These are phyloP conservation scores for Evernia prunastri DNA, from an alignment of 495 filamentous ascomycete genomes.

Conservation along the genomic window DNA sequence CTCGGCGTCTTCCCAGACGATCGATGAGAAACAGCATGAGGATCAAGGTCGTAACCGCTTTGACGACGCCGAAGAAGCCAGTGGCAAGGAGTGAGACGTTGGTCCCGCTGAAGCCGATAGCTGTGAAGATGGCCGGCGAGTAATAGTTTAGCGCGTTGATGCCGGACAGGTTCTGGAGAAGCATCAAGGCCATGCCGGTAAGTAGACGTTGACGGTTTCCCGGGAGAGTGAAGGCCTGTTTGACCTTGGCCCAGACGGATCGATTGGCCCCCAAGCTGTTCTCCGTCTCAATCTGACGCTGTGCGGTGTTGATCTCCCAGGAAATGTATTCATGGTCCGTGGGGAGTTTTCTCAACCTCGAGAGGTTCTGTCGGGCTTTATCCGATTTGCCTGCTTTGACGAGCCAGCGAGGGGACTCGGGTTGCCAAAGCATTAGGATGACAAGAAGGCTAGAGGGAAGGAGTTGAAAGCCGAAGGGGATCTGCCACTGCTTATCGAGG, in stretches of 20 bases:
- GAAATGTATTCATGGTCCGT: not conserved
- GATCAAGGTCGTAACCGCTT: slow-evolving; percentile 51
- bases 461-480: slow-evolving; percentile 53
- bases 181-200: slow-evolving; percentile 36
- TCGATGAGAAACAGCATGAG: slow-evolving; percentile 69
- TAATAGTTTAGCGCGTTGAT: slow-evolving; percentile 48
- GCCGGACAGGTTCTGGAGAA: slow-evolving; percentile 47
- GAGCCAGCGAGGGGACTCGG: slow-evolving; percentile 54
- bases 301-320: not conserved
- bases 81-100: slow-evolving; percentile 45
- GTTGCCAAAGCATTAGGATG: slow-evolving; percentile 40
- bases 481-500: slow-evolving; percentile 47
- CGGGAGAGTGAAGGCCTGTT: not conserved
- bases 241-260: not conserved
- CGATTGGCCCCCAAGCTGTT: not conserved
- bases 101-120: slow-evolving; percentile 37
- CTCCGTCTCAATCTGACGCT: not conserved
- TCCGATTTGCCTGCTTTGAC: slow-evolving; percentile 40
- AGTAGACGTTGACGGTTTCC: not conserved
- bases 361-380: slow-evolving; percentile 29
- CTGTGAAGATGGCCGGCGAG: slow-evolving; percentile 44
- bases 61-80: slow-evolving; percentile 48
- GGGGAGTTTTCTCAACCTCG: not conserved
- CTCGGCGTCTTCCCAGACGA: slow-evolving; percentile 59
- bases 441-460: slow-evolving; percentile 46